Evolutionary conservation across 768 basidiomycete species (phyloP).

Genomic region (Russula ochroleuca): DNA sequence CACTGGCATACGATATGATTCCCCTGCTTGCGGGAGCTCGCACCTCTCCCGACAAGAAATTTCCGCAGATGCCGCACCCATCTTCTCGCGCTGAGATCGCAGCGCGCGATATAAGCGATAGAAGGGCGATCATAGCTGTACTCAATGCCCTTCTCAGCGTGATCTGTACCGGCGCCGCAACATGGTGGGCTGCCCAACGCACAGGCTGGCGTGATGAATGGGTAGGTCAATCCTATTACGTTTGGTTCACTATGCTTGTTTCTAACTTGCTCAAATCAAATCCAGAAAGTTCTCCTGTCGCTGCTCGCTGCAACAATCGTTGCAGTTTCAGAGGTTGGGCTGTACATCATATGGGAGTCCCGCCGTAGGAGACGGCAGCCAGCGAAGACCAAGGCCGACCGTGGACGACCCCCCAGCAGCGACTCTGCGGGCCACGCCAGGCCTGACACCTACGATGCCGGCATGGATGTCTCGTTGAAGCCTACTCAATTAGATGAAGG

Average conservation of each 20-base stretch:
- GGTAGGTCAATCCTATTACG: slow-evolving; percentile 43
- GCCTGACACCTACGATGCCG: background rate
- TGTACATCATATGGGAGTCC: slow-evolving; percentile 73
- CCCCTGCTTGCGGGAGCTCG: slow-evolving; percentile 71
- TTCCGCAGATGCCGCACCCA: slow-evolving; percentile 46
- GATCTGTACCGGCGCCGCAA: slow-evolving; percentile 57
- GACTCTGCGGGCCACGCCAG: background rate
- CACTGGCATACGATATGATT: slow-evolving; percentile 61
- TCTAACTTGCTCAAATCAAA: slow-evolving; percentile 3
- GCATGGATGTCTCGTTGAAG: background rate
- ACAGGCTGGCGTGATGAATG: slow-evolving; percentile 69
- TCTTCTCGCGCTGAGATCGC: slow-evolving; percentile 45
- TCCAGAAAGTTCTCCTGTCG: slow-evolving; percentile 53
- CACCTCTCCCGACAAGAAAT: slow-evolving; percentile 73
- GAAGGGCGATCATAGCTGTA: slow-evolving; percentile 62
- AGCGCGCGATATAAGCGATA: slow-evolving; percentile 48
- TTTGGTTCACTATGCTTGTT: slow-evolving; percentile 16
- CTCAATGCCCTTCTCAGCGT: slow-evolving; percentile 71
- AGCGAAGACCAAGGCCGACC: background rate
- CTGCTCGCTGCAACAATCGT: slow-evolving; percentile 60
- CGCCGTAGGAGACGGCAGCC: slow-evolving; percentile 28
- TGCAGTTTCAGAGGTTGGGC: slow-evolving; percentile 60
- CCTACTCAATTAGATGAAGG: background rate
- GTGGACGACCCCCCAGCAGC: background rate
- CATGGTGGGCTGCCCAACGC: slow-evolving; percentile 67